Conservation (phyloP, 331 rosid genomes). For the Arachis monticola region DNA sequence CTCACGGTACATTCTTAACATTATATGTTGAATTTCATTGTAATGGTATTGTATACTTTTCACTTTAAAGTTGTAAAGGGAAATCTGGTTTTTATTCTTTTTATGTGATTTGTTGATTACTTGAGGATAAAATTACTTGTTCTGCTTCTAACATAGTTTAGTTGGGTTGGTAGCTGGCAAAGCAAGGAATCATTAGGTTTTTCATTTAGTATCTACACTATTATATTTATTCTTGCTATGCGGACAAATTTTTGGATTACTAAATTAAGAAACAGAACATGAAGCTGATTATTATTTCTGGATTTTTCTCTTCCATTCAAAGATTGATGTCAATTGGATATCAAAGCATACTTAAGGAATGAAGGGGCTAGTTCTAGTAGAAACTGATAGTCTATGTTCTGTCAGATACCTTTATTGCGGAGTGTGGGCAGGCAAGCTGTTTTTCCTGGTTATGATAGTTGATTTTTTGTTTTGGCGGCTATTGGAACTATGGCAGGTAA, state of each 20-base stretch:
- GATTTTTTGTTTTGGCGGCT: conserved; percentile 57
- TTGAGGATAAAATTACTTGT: background rate
- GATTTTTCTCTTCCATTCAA: conserved; percentile 13
- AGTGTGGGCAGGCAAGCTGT: conserved; percentile 90
- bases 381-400: conserved; percentile 39
- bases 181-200: background rate
- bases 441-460: conserved; percentile 86
- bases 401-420: conserved; percentile 81
- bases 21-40: conserved; percentile 17
- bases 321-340: conserved; percentile 14
- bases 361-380: conserved; percentile 5
- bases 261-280: conserved; percentile 7
- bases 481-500: conserved; percentile 62
- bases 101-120: background rate
- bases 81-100: conserved; percentile 7
- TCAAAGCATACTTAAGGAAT: conserved; percentile 12
- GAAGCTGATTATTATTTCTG: conserved; percentile 9
- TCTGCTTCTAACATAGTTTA: background rate
- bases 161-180: conserved; percentile 4
- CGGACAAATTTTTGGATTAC: background rate
- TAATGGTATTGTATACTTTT: conserved; percentile 19
- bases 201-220: background rate
- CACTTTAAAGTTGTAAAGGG: conserved; percentile 20
- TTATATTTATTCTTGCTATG: conserved; percentile 22
- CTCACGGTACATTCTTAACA: conserved; percentile 59